Percentiles rank a stretch among this genome's conserved stretches.
Evolutionary conservation across 495 filamentous ascomycete genomes (phyloP).

Genomic region (Penicillium egyptiacum): DNA sequence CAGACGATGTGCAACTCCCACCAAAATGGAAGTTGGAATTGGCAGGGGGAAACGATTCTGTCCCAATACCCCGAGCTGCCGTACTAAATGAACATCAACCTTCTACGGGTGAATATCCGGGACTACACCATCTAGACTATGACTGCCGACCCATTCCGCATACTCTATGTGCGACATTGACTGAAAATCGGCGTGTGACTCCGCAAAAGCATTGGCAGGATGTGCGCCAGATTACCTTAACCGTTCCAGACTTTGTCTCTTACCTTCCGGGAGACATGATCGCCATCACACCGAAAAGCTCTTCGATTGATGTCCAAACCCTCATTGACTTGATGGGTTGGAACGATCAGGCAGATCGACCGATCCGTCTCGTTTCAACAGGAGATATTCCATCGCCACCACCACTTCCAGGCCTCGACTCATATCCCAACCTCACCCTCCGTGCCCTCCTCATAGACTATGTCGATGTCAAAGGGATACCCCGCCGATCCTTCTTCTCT

Average conservation of each 20-base stretch:
- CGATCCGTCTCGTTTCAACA: constrained; percentile 48
- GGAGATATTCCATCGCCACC: constrained; percentile 32
- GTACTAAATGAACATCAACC: constrained; percentile 3
- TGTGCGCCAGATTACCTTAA: constrained; percentile 73
- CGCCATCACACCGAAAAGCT: constrained; percentile 84
- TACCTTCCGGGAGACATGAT: constrained; percentile 74
- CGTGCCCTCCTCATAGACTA: constrained; percentile 75
- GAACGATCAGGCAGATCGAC: constrained; percentile 66
- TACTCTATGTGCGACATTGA: constrained; percentile 41
- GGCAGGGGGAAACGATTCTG: constrained; percentile 16
- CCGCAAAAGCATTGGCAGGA: constrained; percentile 85
- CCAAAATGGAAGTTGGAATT: constrained; percentile 74
- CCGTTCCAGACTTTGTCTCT: constrained; percentile 40
- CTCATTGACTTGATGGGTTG: constrained; percentile 77
- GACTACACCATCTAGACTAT: constrained; percentile 43
- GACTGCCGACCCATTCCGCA: constrained; percentile 55
- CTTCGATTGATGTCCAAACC: constrained; percentile 68
- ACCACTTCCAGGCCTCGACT: constrained; percentile 44
- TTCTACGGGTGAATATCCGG: constrained; percentile 21
- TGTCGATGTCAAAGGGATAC: constrained; percentile 85
- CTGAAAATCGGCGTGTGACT: constrained; percentile 70
- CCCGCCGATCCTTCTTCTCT: constrained; percentile 81
- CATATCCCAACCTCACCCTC: constrained; percentile 59
- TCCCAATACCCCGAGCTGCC: background rate
- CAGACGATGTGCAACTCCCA: constrained; percentile 70